These are phyloP conservation scores for Nicotiana tabacum DNA, from an alignment of 257 asterid species.

Conservation along the genomic window DNA sequence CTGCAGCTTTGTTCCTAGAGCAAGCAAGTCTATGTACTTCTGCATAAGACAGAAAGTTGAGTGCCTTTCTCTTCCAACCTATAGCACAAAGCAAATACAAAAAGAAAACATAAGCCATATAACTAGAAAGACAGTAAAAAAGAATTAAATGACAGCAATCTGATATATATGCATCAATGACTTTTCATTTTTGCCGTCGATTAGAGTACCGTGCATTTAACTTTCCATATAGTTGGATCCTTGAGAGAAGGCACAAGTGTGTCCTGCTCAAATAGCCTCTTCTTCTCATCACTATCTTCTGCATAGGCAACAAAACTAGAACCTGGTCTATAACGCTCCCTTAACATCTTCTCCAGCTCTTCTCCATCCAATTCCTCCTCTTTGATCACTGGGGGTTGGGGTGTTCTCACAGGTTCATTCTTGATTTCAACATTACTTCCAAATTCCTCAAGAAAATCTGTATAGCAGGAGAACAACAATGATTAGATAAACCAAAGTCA, in stretches of 20 bases:
- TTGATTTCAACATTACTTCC: constrained; percentile 21
- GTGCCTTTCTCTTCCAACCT: constrained; percentile 91
- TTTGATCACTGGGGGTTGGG: constrained; percentile 40
- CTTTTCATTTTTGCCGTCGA: background rate
- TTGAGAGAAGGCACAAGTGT: constrained; percentile 37
- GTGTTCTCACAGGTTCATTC: constrained; percentile 38
- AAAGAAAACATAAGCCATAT: background rate
- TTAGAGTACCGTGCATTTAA: constrained; percentile 79
- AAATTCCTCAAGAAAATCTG: constrained; percentile 49
- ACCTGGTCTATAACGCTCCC: constrained; percentile 72
- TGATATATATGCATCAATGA: background rate
- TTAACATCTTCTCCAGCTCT: constrained; percentile 60
- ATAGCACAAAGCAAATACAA: constrained; percentile 17
- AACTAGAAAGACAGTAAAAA: background rate
- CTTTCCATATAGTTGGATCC: constrained; percentile 81
- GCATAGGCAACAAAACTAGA: constrained; percentile 51
- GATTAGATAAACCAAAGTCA: background rate
- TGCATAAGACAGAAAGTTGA: constrained; percentile 96
- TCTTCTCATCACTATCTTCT: constrained; percentile 59
- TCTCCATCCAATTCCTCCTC: constrained; percentile 79
- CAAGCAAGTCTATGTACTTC: constrained; percentile 60
- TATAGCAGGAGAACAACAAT: background rate
- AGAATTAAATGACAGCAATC: constrained; percentile 5
- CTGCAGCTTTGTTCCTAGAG: constrained; percentile 66
- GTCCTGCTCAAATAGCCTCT: constrained; percentile 31